Conservation (phyloP, 768 basidiomycete genomes). For the Suillus lakei region DNA sequence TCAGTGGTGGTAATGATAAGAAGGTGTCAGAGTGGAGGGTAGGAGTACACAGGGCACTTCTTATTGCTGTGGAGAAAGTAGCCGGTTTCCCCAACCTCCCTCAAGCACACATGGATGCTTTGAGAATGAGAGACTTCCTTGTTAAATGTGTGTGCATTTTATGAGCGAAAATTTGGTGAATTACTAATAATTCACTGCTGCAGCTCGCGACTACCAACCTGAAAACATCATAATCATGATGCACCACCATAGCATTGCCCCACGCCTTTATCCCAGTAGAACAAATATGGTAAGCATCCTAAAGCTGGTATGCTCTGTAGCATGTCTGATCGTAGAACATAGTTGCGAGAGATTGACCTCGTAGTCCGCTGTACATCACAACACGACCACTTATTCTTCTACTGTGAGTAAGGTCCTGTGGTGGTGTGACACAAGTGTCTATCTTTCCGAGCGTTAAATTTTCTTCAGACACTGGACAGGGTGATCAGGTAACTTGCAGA, state of each 20-base stretch:
- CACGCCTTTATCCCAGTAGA: background rate
- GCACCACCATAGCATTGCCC: background rate
- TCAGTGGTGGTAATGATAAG: background rate
- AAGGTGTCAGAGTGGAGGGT: background rate
- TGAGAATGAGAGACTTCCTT: constrained; percentile 1
- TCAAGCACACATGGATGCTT: constrained; percentile 7
- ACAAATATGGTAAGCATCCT: constrained; percentile 4
- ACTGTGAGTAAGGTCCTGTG: constrained; percentile 3
- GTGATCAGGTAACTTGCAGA: constrained; percentile 46
- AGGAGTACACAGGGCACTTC: constrained; percentile 7
- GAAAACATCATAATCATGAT: constrained; percentile 14
- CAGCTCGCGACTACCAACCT: background rate
- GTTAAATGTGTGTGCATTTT: background rate
- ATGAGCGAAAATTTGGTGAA: background rate
- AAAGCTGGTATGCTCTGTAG: background rate
- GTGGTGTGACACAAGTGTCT: background rate
- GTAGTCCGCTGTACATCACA: background rate
- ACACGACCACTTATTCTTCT: constrained; percentile 12
- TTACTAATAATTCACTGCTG: background rate
- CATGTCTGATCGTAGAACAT: background rate
- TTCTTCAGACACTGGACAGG: constrained; percentile 52
- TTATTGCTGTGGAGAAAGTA: background rate
- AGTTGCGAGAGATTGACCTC: constrained; percentile 6
- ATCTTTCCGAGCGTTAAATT: background rate
- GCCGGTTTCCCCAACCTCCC: background rate